Conservation (phyloP, 2,329 filamentous ascomycete genomes). For the Dactylellina drechsleri region DNA sequence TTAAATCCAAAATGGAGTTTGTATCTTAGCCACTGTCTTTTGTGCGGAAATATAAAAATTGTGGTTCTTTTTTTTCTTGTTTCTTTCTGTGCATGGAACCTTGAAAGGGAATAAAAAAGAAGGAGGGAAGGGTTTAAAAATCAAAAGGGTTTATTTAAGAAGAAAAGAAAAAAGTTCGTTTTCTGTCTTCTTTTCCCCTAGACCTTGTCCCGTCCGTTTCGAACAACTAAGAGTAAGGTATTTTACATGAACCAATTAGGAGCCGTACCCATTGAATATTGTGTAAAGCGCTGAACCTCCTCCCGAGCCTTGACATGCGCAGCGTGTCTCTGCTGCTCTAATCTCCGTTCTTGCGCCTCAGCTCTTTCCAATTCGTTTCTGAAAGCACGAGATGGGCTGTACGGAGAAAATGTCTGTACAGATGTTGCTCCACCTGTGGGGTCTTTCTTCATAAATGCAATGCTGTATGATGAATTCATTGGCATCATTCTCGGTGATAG, state of each 20-base stretch:
- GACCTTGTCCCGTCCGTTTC: slow-evolving; percentile 43
- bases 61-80: slow-evolving; percentile 25
- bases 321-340: slow-evolving; percentile 51
- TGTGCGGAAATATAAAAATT: slow-evolving; percentile 42
- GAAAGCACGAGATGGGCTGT: slow-evolving; percentile 49
- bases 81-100: slow-evolving; percentile 24
- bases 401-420: slow-evolving; percentile 51
- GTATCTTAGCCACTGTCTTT: slow-evolving; percentile 48
- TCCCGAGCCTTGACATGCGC: slow-evolving; percentile 53
- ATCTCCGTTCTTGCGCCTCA: slow-evolving; percentile 54
- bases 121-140: slow-evolving; percentile 16
- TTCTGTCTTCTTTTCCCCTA: slow-evolving; percentile 43
- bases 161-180: slow-evolving; percentile 39
- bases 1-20: slow-evolving; percentile 39
- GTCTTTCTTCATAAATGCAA: slow-evolving; percentile 55
- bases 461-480: slow-evolving; percentile 52
- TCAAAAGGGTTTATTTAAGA: slow-evolving; percentile 9
- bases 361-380: slow-evolving; percentile 54
- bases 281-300: slow-evolving; percentile 53
- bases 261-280: slow-evolving; percentile 55
- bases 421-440: slow-evolving; percentile 44
- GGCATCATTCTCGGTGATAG: slow-evolving; percentile 53
- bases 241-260: slow-evolving; percentile 55
- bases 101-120: slow-evolving; percentile 22
- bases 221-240: slow-evolving; percentile 50